Conservation (phyloP, 2,329 filamentous ascomycete species). For the Beauveria rudraprayagi region DNA sequence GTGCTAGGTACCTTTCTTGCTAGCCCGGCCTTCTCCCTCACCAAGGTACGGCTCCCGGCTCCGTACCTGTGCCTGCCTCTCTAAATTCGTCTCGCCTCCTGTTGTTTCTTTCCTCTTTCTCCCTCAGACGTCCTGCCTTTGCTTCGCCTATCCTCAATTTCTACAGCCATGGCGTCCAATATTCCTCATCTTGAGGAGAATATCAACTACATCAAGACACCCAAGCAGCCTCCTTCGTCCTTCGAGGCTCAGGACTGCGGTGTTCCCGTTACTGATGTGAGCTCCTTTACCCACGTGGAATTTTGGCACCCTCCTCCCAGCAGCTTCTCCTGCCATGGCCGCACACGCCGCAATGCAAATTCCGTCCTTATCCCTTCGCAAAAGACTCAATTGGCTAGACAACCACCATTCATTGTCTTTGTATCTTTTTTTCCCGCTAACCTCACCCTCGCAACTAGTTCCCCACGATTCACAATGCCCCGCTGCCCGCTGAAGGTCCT, state of each 20-base stretch:
- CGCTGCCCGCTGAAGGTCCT: conserved; percentile 81
- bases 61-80: not conserved
- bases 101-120: not conserved
- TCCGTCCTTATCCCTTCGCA: not conserved
- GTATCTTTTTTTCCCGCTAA: not conserved
- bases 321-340: not conserved
- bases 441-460: conserved; percentile 17
- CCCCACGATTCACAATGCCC: conserved; percentile 83
- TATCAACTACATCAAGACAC: conserved; percentile 28
- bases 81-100: conserved; percentile 7
- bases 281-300: conserved; percentile 25
- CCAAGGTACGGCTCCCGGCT: not conserved
- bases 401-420: not conserved
- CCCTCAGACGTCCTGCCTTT: conserved; percentile 4
- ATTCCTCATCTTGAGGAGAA: conserved; percentile 9
- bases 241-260: conserved; percentile 61
- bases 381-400: not conserved
- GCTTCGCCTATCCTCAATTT: not conserved
- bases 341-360: not conserved
- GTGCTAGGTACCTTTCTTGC: not conserved
- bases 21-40: not conserved
- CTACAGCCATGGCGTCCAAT: conserved; percentile 11
- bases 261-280: conserved; percentile 33
- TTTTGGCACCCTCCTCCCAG: not conserved
- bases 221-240: conserved; percentile 38